A percentile compares a stretch with the other conserved stretches of the same genome.
Conservation (phyloP, 768 basidiomycete genomes). For the Neoboletus subvelutipes region DNA sequence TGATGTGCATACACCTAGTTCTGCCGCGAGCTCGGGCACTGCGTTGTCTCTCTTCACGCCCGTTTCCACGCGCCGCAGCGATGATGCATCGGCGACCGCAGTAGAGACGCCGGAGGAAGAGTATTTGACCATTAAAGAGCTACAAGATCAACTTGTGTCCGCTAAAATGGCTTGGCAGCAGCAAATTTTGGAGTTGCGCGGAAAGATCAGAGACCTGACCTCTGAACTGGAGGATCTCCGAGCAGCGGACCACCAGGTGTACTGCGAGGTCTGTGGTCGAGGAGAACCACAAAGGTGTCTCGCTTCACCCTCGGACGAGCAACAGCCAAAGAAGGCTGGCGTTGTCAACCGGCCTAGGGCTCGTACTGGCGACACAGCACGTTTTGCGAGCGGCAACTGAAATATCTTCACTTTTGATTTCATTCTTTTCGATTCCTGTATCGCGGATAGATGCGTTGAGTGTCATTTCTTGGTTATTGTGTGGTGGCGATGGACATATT, state of each 20-base stretch:
- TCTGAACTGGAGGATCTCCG: conserved; percentile 63
- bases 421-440: conserved; percentile 11
- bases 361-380: conserved; percentile 62
- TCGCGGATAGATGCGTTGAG: conserved; percentile 15
- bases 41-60: conserved; percentile 51
- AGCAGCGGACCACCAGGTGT: conserved; percentile 38
- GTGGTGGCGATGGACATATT: conserved; percentile 7
- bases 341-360: conserved; percentile 65
- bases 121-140: conserved; percentile 44
- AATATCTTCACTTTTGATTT: conserved; percentile 11
- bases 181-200: conserved; percentile 74
- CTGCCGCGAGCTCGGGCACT: conserved; percentile 40
- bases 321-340: conserved; percentile 31
- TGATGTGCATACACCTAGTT: conserved; percentile 53
- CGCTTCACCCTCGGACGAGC: conserved; percentile 14
- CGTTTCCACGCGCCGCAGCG: conserved; percentile 33
- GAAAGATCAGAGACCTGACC: conserved; percentile 69
- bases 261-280: conserved; percentile 64
- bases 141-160: conserved; percentile 61
- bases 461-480: conserved; percentile 18
- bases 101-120: conserved; percentile 40
- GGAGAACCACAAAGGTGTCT: conserved; percentile 30
- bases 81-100: conserved; percentile 30
- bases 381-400: conserved; percentile 52
- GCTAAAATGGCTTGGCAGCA: conserved; percentile 67